Conservation (phyloP, 2,329 filamentous ascomycete species). For the Amauroascus niger region DNA sequence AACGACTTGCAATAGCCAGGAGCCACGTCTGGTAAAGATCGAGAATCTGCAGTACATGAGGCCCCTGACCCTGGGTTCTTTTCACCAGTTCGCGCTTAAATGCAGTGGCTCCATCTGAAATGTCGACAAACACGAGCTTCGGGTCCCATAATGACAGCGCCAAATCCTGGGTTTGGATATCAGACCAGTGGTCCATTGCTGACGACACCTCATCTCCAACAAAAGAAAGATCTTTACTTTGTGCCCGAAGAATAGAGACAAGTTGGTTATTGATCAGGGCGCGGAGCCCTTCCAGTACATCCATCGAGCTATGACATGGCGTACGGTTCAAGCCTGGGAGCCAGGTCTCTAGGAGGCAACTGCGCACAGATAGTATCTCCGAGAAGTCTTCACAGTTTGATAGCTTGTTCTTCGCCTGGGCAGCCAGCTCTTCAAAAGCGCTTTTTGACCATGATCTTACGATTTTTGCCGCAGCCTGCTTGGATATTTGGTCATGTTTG, state of each 20-base stretch:
- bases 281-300: constrained; percentile 60
- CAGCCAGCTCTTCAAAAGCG: constrained; percentile 50
- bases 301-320: constrained; percentile 41
- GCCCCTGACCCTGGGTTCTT: constrained; percentile 62
- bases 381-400: constrained; percentile 55
- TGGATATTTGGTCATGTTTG: constrained; percentile 64
- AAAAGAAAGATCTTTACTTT: constrained; percentile 54
- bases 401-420: constrained; percentile 54
- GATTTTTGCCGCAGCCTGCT: constrained; percentile 50
- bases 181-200: constrained; percentile 53
- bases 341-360: constrained; percentile 63
- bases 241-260: constrained; percentile 51
- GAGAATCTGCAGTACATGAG: constrained; percentile 53
- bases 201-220: constrained; percentile 57
- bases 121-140: constrained; percentile 54
- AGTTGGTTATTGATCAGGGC: constrained; percentile 60
- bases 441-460: constrained; percentile 55
- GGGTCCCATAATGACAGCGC: constrained; percentile 58
- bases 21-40: constrained; percentile 63
- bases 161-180: constrained; percentile 14
- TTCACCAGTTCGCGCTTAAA: constrained; percentile 63
- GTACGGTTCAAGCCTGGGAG: constrained; percentile 59
- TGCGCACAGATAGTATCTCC: constrained; percentile 59
- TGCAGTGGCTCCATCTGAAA: constrained; percentile 52
- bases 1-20: constrained; percentile 51